Evolutionary conservation across 2,329 filamentous ascomycete genomes (phyloP), one percentile per base, ranked within the genome.

Genomic region (Dothistroma septosporum): DNA sequence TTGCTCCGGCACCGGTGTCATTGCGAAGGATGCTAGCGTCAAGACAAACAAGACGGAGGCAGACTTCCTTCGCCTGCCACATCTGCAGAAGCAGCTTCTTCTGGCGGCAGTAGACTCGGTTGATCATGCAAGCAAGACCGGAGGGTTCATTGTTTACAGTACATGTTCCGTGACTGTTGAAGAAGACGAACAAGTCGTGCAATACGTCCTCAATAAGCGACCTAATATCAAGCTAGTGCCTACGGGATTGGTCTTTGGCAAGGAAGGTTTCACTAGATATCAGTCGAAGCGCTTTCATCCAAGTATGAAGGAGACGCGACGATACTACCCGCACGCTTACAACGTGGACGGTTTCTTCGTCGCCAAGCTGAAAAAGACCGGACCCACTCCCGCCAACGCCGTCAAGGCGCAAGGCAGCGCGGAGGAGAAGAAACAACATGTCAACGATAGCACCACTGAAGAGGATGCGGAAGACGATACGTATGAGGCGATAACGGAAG

Each of bases 261-360:
- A 90, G 66, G 91, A 96, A 70, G 94, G 94, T 21, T 97, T 97
- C 82, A 91, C 87, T 16, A 89, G 84, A 75, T 97, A 88, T 78
- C 89, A 89, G 81, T 90, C 92, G 77, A 97, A 97, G 82, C 86
- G 85, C 61, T 99, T 99, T 78, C 89, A 96, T 73, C 83, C 89
- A 6, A 89, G 85, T 67, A 85, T 99, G 80, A 90, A 88, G 72
- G 81, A 92, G 74, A 92, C 92, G 16, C 82, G 91, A 66, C 83
- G 92, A 59, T 96, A 91, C 80, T 96, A 95, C 77, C 91, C 92
- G 0, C 91, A 96, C 75, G 85, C 89, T 21, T 91, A 94, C 80
- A 96, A 97, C 78, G 92, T 99, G 35, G 94, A 97, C 75, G 94
- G 94, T 66, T 99, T 99, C 86, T 99, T 92, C 75, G 94, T 99